Conservation (phyloP, 345 rosid species). For the Lepidium sativum region DNA sequence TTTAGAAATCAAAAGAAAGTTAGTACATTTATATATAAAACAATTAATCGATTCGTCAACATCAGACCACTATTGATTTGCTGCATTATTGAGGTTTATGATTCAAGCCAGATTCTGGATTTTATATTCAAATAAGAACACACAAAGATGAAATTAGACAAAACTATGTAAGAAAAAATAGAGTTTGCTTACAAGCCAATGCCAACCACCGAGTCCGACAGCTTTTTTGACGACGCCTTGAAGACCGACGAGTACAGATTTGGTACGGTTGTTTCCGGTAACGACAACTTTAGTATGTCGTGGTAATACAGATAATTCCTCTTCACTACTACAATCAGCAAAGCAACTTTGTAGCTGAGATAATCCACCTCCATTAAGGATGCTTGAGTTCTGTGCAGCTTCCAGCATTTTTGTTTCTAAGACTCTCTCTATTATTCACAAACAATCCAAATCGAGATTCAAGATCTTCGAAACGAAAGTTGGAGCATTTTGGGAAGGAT, state of each 20-base stretch:
- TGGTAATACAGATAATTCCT: conserved; percentile 84
- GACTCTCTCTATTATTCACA: background rate
- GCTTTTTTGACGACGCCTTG: conserved; percentile 95
- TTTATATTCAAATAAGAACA: too few species aligned
- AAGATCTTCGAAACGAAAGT: conserved; percentile 28
- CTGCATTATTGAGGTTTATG: conserved; percentile 9
- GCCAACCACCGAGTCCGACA: conserved; percentile 97
- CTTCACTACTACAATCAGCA: conserved; percentile 67
- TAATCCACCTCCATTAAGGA: conserved; percentile 60
- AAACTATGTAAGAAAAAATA: background rate
- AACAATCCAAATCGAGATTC: conserved; percentile 4
- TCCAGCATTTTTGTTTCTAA: conserved; percentile 43
- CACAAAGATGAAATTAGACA: conserved; percentile 7
- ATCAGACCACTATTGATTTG: background rate
- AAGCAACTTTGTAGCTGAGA: conserved; percentile 31
- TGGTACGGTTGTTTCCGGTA: conserved; percentile 95
- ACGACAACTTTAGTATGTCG: conserved; percentile 95
- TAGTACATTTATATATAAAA: background rate
- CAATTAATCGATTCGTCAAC: conserved; percentile 6
- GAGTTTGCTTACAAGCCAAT: conserved; percentile 69
- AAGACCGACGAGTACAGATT: conserved; percentile 94
- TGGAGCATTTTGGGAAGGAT: conserved; percentile 46
- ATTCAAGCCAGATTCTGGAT: background rate
- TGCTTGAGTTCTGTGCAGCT: conserved; percentile 47
- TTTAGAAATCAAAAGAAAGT: background rate